Conservation (phyloP, 192 early-diverging fungal species). For the Piromyces sp. region DNA sequence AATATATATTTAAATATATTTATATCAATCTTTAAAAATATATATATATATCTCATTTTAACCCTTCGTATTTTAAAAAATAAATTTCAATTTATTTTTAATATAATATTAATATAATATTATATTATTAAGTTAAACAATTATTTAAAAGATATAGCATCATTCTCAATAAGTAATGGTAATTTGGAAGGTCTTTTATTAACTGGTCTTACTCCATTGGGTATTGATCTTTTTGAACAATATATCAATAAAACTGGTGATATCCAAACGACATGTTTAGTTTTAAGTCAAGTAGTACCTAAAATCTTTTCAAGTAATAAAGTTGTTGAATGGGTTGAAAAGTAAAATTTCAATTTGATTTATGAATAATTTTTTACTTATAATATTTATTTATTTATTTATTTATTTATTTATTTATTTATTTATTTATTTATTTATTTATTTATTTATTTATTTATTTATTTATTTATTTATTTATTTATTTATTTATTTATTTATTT, state of each 20-base stretch:
- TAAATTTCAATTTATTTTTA: too few species aligned
- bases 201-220: conserved; percentile 51
- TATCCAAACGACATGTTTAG: conserved; percentile 70
- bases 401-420: too few species aligned
- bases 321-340: conserved; percentile 55
- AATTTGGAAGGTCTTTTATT: conserved; percentile 65
- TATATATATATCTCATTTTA: too few species aligned
- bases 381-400: too few species aligned
- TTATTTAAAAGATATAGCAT: conserved; percentile 38
- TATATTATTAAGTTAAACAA: conserved; percentile 45
- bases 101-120: too few species aligned
- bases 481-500: too few species aligned
- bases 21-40: too few species aligned
- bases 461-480: too few species aligned
- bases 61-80: too few species aligned
- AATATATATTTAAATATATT: neutral
- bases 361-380: too few species aligned
- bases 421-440: too few species aligned
- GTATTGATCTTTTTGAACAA: conserved; percentile 53
- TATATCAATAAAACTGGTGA: conserved; percentile 77
- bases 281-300: conserved; percentile 43
- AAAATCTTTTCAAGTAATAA: conserved; percentile 33
- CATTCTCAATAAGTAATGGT: conserved; percentile 36
- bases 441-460: too few species aligned
- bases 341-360: conserved; percentile 20